Conservation (phyloP, 306 rosid species). For the Ziziphus jujuba region DNA sequence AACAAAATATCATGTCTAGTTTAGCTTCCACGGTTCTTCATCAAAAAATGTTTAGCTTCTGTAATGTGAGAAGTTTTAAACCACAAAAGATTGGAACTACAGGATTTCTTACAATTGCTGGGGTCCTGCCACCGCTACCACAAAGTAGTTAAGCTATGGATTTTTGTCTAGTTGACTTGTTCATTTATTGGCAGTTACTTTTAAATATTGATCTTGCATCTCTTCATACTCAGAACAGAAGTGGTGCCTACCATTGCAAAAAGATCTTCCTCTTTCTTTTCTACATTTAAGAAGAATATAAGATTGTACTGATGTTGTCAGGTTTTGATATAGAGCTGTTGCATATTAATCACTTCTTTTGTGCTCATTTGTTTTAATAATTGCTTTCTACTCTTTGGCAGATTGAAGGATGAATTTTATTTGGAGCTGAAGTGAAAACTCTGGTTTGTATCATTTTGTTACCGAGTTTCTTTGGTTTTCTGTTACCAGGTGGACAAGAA, state of each 20-base stretch:
- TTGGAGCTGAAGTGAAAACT: neutral
- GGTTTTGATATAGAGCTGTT: neutral
- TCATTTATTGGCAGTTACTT: neutral
- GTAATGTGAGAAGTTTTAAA: neutral
- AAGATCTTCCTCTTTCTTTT: neutral
- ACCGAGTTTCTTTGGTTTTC: neutral
- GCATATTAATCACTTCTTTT: too few relatives aligned
- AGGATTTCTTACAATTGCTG: neutral
- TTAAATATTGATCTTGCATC: neutral
- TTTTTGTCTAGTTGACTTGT: neutral
- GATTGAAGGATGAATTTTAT: slow-evolving; percentile 4
- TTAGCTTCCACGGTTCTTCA: neutral
- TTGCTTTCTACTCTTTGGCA: neutral
- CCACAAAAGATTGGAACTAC: neutral
- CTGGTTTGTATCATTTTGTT: neutral
- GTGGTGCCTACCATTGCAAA: neutral
- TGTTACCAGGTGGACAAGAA: neutral
- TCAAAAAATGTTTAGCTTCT: too few relatives aligned
- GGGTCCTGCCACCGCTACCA: neutral
- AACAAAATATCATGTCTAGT: neutral
- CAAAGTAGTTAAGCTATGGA: neutral
- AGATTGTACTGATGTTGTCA: neutral
- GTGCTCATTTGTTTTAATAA: neutral
- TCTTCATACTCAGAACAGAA: neutral
- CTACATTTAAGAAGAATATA: neutral